Evolutionary conservation across 129 eudicot genomes (phyloP).

Genomic region (Daucus carota): DNA sequence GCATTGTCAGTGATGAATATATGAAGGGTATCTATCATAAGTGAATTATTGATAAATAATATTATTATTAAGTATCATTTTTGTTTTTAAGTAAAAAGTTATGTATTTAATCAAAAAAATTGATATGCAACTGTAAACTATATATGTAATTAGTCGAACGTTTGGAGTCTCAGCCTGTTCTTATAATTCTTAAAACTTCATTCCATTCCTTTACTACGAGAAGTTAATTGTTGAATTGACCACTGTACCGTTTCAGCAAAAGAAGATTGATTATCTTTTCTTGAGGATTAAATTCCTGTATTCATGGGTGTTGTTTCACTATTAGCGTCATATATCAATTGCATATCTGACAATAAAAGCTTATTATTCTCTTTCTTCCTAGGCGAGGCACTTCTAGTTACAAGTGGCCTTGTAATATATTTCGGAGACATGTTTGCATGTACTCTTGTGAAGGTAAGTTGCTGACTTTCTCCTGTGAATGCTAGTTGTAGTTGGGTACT

Average conservation of each 20-base stretch:
- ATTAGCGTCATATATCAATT: not conserved
- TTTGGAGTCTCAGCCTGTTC: not conserved
- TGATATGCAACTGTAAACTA: not conserved
- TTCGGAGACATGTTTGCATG: conserved; percentile 71
- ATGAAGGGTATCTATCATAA: not conserved
- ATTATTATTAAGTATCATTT: not conserved
- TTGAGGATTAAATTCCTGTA: not conserved
- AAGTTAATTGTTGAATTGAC: not conserved
- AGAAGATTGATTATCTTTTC: not conserved
- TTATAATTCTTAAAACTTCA: not conserved
- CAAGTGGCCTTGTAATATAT: conserved; percentile 75
- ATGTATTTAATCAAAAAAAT: not conserved
- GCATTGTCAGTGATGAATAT: not conserved
- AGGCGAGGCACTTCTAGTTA: conserved; percentile 93
- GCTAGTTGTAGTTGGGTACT: conserved; percentile 5
- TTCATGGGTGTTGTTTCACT: not conserved
- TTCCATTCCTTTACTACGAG: not conserved
- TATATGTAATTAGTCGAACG: not conserved
- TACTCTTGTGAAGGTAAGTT: conserved; percentile 52
- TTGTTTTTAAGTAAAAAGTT: not conserved
- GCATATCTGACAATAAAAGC: not conserved
- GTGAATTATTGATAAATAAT: not conserved
- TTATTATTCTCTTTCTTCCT: conserved; percentile 15
- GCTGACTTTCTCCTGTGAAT: not conserved
- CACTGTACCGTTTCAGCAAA: not conserved